Evolutionary conservation across 257 asterid genomes (phyloP), one percentile per base, ranked within the genome.

Genomic region (Verbascum thapsus): DNA sequence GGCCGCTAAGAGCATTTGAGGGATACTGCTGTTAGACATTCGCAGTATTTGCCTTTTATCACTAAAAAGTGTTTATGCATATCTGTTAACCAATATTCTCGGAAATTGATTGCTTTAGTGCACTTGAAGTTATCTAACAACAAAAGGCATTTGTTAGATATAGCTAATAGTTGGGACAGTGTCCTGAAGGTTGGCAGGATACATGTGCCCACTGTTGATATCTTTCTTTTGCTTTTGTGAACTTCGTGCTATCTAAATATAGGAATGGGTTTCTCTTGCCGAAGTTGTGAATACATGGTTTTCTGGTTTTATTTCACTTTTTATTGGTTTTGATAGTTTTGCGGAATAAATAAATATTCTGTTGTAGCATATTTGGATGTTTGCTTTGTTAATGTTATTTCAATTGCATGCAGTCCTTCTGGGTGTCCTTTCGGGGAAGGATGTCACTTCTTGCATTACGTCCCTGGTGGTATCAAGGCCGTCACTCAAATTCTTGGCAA

Each of bases 401-500:
- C 20, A 41, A 42, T 49, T 50, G 57, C 50, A 8, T 67, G 83
- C 95, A 86, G 92, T 72, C 52, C 84, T 55, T 78, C 92, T 42
- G 95, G 95, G 19, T 87, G 95, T 64, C 94, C 86, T 20, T 88
- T 85, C 38, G 96, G 96, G 38, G 96, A 88, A 71, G 74, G 80
- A 41, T 88, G 96, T 84, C 94, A 88, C 76, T 88, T 88, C 72
- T 51, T 85, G 80, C 96, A 88, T 70, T 81, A 81, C 12, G 88
- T 88, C n/a, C 91, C 96, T 10, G 96, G 96, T 6, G 96, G 94
- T 67, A 76, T 88, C 43, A 88, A 88, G 74, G 95, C 86, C n/a
- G 96, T 85, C 67, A 83, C 85, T 10, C 96, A 85, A 61, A 81
- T 88, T 68, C 91, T 88, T 41, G 96, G 95, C 64, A 83, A 56